These are phyloP conservation scores for Cladosporium velox DNA, from an alignment of 2,329 filamentous ascomycete species.

Conservation along the genomic window DNA sequence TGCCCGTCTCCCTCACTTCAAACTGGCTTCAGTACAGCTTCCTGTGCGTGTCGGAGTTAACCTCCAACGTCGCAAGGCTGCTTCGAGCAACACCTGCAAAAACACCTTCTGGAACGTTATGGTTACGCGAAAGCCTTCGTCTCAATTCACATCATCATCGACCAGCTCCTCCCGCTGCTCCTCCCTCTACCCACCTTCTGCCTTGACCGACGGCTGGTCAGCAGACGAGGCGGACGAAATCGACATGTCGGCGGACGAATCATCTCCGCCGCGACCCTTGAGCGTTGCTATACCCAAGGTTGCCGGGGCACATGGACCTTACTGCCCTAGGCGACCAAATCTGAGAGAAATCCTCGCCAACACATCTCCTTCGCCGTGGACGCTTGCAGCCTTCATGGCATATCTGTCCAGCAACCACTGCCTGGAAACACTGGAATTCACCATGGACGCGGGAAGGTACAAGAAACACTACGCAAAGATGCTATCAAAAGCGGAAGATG, in stretches of 20 bases:
- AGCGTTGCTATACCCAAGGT: constrained; percentile 52
- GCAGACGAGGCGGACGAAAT: constrained; percentile 53
- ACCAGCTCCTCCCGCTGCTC: constrained; percentile 31
- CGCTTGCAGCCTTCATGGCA: constrained; percentile 89
- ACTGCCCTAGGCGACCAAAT: constrained; percentile 66
- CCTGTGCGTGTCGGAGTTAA: constrained; percentile 33
- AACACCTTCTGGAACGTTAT: constrained; percentile 32
- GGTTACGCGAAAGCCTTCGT: constrained; percentile 34
- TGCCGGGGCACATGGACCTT: constrained; percentile 47
- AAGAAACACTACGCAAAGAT: constrained; percentile 65
- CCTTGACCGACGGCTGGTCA: constrained; percentile 39
- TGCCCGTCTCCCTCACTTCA: constrained; percentile 26
- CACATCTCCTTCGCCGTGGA: constrained; percentile 83
- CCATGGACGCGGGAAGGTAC: constrained; percentile 88
- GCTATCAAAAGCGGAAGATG: constrained; percentile 50
- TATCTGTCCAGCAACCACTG: constrained; percentile 97
- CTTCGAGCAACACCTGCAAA: constrained; percentile 27
- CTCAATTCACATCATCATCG: constrained; percentile 35
- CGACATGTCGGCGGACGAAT: constrained; percentile 49
- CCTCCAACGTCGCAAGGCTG: constrained; percentile 24
- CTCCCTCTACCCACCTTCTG: constrained; percentile 30
- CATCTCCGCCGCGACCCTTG: constrained; percentile 45
- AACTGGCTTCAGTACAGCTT: constrained; percentile 38
- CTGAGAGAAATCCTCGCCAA: constrained; percentile 87
- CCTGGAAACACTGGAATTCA: constrained; percentile 93